phyloP scores from a whole-genome alignment of 2,329 filamentous ascomycete species.

The Diplodia mutila region DNA sequence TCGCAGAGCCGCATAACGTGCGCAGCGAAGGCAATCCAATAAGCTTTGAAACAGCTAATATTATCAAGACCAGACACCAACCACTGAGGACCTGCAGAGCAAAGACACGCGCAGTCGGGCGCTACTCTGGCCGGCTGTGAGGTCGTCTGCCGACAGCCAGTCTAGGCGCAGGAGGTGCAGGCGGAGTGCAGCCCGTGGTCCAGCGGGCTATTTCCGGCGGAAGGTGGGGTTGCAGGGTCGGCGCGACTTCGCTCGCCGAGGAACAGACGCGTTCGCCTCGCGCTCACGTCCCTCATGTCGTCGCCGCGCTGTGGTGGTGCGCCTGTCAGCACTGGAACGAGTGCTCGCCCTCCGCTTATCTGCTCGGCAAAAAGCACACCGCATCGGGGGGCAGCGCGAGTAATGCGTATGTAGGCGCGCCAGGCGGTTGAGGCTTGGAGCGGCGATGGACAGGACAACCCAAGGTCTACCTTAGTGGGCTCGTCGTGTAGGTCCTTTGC shows the following conservation, averaged over 20 bases:
- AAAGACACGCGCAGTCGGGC: not conserved
- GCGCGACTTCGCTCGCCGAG: conserved; percentile 13
- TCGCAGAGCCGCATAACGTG: not conserved
- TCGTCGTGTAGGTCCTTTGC: not conserved
- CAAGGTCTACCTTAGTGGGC: too few species aligned
- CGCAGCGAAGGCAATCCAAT: not conserved
- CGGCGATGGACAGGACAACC: not conserved
- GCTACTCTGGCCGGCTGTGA: not conserved
- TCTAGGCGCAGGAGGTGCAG: not conserved
- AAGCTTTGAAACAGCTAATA: not conserved
- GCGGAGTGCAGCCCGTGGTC: conserved; percentile 7
- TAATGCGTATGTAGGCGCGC: not conserved
- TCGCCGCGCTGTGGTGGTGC: conserved; percentile 1
- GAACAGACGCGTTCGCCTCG: conserved; percentile 5
- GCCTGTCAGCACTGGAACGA: not conserved
- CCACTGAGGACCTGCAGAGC: not conserved
- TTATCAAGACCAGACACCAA: not conserved
- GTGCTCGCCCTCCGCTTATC: conserved; percentile 14
- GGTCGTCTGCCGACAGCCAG: conserved; percentile 4
- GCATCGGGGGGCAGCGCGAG: not conserved
- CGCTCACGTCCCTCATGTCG: conserved; percentile 13
- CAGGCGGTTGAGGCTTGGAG: not conserved
- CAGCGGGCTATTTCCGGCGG: conserved; percentile 9
- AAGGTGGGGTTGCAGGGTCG: conserved; percentile 6
- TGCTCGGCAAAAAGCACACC: conserved; percentile 2